Base-by-base conservation (phyloP, 306 rosid genomes). In the Ceratonia siliqua region DNA sequence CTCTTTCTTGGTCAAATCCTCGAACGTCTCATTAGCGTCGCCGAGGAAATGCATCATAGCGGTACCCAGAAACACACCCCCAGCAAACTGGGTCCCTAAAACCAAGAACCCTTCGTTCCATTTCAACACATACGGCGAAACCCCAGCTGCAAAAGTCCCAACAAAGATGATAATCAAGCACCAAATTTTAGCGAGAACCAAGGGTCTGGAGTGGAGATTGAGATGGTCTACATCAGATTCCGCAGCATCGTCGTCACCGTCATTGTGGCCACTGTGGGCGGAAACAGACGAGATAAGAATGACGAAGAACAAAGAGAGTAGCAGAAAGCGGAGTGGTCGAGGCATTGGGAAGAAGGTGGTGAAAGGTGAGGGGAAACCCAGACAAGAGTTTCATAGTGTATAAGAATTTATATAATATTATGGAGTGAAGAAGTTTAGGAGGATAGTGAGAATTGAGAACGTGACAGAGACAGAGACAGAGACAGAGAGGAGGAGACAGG, bases 21-120 rank as follows among this genome's bases (percentile, higher is more conserved):
- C 66, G 61, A 92, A 92, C 24, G 76, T 81, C 81, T 78, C 64
- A 12, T 87, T 80, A 1, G 96, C 91, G 38, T 92, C 97, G 11
- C 85, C 82, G 3, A 90, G 86, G 78, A 92, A 90, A 78, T 92
- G 97, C 88, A 92, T 92, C 85, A 92, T 76, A 12, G 96, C 91
- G 12, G 96, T 92, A 1, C 94, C 96, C 63, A 92, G 17, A 62
- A 88, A 92, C 74, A 89, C 96, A 0, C 94, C 92, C 0, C 93
- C 97, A 2, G 96, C 89, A 36, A 92, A 90, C 76, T 88, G 97
- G 2, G 94, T 92, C 36, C 97, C 96, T 18, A 90, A 27, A 27
- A 85, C 79, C 81, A 92, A 42, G 45, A 87, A 90, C 21, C 87
- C 87, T 50, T 92, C 94, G 53, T 87, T 88, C 97, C 97, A 92